Evolutionary conservation across 768 basidiomycete species (phyloP).

Genomic region (Termitomyces sp.): DNA sequence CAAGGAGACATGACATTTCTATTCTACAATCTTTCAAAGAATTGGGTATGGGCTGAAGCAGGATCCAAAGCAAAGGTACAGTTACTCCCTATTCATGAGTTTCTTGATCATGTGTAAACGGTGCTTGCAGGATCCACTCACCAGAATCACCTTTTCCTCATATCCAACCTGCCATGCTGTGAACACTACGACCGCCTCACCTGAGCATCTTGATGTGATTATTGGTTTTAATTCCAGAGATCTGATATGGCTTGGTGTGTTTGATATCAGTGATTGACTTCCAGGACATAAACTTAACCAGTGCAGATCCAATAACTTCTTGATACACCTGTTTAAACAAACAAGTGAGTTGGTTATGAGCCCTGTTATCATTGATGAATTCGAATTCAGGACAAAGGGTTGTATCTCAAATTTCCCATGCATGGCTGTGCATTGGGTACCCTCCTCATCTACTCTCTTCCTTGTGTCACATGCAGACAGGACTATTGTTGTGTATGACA

Average conservation of each 20-base stretch:
- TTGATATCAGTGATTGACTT: background rate
- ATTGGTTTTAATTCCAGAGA: slow-evolving; percentile 96
- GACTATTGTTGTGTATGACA: slow-evolving; percentile 85
- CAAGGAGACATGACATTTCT: too few species aligned
- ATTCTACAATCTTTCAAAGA: too few species aligned
- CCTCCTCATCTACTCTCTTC: slow-evolving; percentile 72
- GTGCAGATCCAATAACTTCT: slow-evolving; percentile 69
- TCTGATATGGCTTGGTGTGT: slow-evolving; percentile 87
- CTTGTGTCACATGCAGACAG: slow-evolving; percentile 87
- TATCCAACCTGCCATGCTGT: slow-evolving; percentile 91
- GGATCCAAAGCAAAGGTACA: slow-evolving; percentile 80
- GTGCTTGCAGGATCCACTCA: slow-evolving; percentile 67
- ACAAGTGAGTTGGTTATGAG: slow-evolving; percentile 50
- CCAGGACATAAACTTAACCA: background rate
- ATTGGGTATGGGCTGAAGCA: too few species aligned
- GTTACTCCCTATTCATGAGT: background rate
- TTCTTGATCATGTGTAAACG: slow-evolving; percentile 7
- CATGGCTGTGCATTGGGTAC: slow-evolving; percentile 90
- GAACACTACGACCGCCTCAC: slow-evolving; percentile 69
- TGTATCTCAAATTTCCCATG: slow-evolving; percentile 76
- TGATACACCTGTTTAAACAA: slow-evolving; percentile 88
- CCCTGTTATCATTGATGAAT: background rate
- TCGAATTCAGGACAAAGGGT: slow-evolving; percentile 38
- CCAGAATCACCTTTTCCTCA: slow-evolving; percentile 78
- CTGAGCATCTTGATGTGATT: slow-evolving; percentile 79